These are phyloP conservation scores for Boletus rubroflammeus DNA, from an alignment of 768 basidiomycete species.

Conservation along the genomic window DNA sequence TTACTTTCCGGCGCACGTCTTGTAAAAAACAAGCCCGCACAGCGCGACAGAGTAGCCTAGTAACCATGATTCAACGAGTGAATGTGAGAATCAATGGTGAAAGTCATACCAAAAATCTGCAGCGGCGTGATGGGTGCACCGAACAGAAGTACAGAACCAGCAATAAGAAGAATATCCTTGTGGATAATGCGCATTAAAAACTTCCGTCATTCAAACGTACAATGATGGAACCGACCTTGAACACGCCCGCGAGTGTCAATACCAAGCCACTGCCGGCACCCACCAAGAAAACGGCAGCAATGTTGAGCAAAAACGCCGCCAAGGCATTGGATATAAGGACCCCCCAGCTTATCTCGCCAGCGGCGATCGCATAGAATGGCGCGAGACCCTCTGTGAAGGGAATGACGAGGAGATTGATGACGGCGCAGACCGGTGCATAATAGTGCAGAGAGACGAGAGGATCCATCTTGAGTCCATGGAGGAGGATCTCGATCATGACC, in stretches of 20 bases:
- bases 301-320: slow-evolving; percentile 85
- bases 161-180: slow-evolving; percentile 88
- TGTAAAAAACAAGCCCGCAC: slow-evolving; percentile 80
- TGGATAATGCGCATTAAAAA: slow-evolving; percentile 26
- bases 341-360: slow-evolving; percentile 54
- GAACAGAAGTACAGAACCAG: slow-evolving; percentile 85
- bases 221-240: slow-evolving; percentile 56
- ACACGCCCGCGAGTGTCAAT: slow-evolving; percentile 89
- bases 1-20: slow-evolving; percentile 65
- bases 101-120: slow-evolving; percentile 70
- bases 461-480: slow-evolving; percentile 97
- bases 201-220: background rate
- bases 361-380: slow-evolving; percentile 70
- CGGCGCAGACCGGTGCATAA: slow-evolving; percentile 93
- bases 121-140: slow-evolving; percentile 74
- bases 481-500: slow-evolving; percentile 92
- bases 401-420: slow-evolving; percentile 79
- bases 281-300: slow-evolving; percentile 93
- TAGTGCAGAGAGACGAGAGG: slow-evolving; percentile 94
- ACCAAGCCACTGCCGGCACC: slow-evolving; percentile 84
- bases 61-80: background rate
- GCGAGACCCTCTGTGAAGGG: slow-evolving; percentile 91
- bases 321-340: slow-evolving; percentile 80
- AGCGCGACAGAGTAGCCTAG: slow-evolving; percentile 87
- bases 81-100: background rate